Base-by-base conservation (phyloP, 2,329 filamentous ascomycete species). In the Scedosporium aurantiacum region DNA sequence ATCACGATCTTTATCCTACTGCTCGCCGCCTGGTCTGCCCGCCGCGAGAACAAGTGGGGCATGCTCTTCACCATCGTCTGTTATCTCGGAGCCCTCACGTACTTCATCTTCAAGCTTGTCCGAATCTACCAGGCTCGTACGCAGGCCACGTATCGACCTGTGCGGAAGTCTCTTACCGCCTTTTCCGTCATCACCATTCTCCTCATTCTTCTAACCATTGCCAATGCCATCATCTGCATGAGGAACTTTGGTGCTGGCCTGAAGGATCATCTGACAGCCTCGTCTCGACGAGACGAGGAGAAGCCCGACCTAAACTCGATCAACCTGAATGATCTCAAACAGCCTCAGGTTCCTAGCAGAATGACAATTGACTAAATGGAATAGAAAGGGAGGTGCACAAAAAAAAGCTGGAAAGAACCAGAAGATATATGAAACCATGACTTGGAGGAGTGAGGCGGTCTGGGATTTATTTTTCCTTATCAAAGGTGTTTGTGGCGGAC, bases 31-130 rank as follows among this genome's bases (percentile, higher is more conserved):
- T 91, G 82, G 74, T 95, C 90, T 75, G 92, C 91, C 16, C 87
- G 90, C 57, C 85, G 85, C 66, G 94, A 99, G 74, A 92, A 86
- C 70, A 87, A 86, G 67, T 63, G 80, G 10, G 92, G 93, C 71
- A 95, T 95, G 85, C 75, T 86, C 60, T 69, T 78, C 66, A 85
- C 91, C 70, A 93, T 97, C 68, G 77, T 92, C 60, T 82, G 97
- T 62, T 97, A 96, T 75, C 86, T 96, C 66, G 91, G 88, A 64
- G 93, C 87, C 45, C 82, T 97, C 66, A 90, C 87, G 62, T 99
- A 97, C 78, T 99, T 99, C 79, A 83, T 96, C 71, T 99, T 97
- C 84, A 99, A 99, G 81, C 85, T 99, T 61, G 88, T 94, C 63
- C 90, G 94, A 71, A 99, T 99, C 85, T 99, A 96, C 75, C 85